Base-by-base conservation (phyloP, 2,329 filamentous ascomycete genomes). In the Pyrenochaeta sp. region DNA sequence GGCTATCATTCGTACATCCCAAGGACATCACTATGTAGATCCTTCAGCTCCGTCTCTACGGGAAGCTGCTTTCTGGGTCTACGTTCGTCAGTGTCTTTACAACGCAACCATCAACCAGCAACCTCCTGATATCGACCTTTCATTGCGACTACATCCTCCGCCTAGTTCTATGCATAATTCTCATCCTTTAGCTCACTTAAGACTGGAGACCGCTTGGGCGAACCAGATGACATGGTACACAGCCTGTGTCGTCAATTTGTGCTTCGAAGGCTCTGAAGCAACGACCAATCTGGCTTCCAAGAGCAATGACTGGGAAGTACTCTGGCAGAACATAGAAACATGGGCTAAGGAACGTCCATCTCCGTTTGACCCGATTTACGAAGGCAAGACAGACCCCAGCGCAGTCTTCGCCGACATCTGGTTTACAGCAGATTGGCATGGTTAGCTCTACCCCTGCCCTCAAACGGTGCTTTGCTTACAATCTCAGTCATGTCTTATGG, bases 171-270 rank as follows among this genome's bases (percentile, higher is more conserved):
- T 61, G 51, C 51, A 51, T 9, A 58, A 61, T 34, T 38, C 53
- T 4, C 56, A 67, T 35, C 61, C 61, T 2, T 20, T 63, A 21
- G 60, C 60, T 15, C 58, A 51, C 3, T 29, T 68, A 30, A 47
- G 58, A 20, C 14, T 65, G 20, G 65, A 68, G 27, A 67, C 63
- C 6, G 63, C 63, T 5, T 68, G 63, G 63, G 47, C 60, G 6
- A 68, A 68, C 23, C 59, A 63, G 19, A 67, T 67, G 55, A 60
- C 57, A n/a, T 68, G 63, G 63, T 51, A 64, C 30, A 61, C 61
- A 21, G 65, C 65, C 7, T 41, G 53, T 17, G 50, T 65, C 15
- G 53, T 61, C n/a, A 63, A 68, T 20, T 67, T 58, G 28, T 64
- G 63, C 35, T 68, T 64, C 32, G 61, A 59, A 6, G 41, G 48